Evolutionary conservation across 1,139 yeast genomes (phyloP).

Genomic region (Yamadazyma mexicana): DNA sequence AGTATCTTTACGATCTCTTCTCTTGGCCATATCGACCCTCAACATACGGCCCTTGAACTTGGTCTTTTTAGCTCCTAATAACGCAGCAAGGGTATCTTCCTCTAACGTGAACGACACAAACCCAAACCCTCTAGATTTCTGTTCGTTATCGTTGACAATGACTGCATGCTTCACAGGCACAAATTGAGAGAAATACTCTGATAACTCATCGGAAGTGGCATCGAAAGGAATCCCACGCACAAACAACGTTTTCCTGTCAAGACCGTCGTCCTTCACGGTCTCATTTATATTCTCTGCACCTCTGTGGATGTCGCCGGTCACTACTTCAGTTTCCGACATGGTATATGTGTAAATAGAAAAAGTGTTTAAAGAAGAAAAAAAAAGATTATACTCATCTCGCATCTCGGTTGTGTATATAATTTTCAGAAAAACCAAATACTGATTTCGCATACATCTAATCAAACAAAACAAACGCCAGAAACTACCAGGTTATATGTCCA

Average conservation of each 20-base stretch:
- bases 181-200: constrained; percentile 84
- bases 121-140: constrained; percentile 88
- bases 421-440: no score
- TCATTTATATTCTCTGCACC: not conserved
- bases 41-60: constrained; percentile 68
- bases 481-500: constrained; percentile 4
- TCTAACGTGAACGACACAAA: constrained; percentile 87
- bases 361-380: not conserved
- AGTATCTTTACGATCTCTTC: constrained; percentile 75
- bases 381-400: constrained; percentile 5
- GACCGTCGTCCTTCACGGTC: constrained; percentile 28
- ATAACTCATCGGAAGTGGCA: constrained; percentile 77
- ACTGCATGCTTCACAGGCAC: constrained; percentile 97
- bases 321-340: constrained; percentile 11
- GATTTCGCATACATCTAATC: not conserved
- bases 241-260: constrained; percentile 70
- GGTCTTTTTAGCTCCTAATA: constrained; percentile 62
- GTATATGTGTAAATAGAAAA: not conserved
- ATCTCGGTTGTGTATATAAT: constrained; percentile 2
- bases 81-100: constrained; percentile 80
- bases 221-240: constrained; percentile 80
- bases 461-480: no score
- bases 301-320: not conserved
- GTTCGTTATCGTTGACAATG: constrained; percentile 75
- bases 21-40: constrained; percentile 84